A percentile compares a stretch with the other conserved stretches of the same genome.
phyloP scores from a whole-genome alignment of 495 filamentous ascomycete genomes.

The Aspergillus heteromorphus region DNA sequence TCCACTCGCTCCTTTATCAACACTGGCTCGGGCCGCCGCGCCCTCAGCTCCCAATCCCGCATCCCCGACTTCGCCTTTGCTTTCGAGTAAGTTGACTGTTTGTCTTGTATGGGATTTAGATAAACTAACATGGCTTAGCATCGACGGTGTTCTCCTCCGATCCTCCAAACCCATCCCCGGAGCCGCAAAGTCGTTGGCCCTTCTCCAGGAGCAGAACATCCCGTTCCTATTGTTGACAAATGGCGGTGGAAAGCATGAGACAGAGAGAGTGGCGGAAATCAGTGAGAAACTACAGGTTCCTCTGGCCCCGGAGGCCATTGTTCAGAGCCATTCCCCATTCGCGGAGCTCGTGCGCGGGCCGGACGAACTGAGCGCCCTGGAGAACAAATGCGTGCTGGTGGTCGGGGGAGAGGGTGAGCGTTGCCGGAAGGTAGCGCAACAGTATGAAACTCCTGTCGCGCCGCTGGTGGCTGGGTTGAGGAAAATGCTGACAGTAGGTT shows the following conservation, averaged over 20 bases:
- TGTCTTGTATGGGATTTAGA: not conserved
- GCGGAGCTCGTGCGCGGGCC: slow-evolving; percentile 44
- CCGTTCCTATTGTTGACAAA: slow-evolving; percentile 87
- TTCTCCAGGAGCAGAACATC: slow-evolving; percentile 64
- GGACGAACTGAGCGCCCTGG: slow-evolving; percentile 35
- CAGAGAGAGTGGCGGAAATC: slow-evolving; percentile 63
- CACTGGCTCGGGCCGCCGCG: slow-evolving; percentile 14
- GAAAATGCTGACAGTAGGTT: not conserved
- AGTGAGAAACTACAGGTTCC: slow-evolving; percentile 55
- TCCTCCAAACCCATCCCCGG: slow-evolving; percentile 73
- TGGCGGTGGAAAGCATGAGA: slow-evolving; percentile 76
- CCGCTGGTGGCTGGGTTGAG: not conserved
- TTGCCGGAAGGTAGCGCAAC: slow-evolving; percentile 69
- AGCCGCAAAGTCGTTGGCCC: slow-evolving; percentile 66
- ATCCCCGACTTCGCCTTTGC: slow-evolving; percentile 71
- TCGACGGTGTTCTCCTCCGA: slow-evolving; percentile 94
- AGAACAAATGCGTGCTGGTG: slow-evolving; percentile 73
- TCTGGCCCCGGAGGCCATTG: slow-evolving; percentile 59
- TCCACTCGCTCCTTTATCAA: slow-evolving; percentile 16
- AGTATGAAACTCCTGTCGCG: slow-evolving; percentile 22
- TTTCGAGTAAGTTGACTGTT: slow-evolving; percentile 61
- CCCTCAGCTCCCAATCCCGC: slow-evolving; percentile 27
- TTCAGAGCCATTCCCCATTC: slow-evolving; percentile 85
- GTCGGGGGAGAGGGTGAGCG: slow-evolving; percentile 74
- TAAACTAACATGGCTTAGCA: slow-evolving; percentile 43